These are phyloP conservation scores for Thuidium tamariscinum DNA, from an alignment of 225 moss, liverwort and hornwort genomes.

Conservation along the genomic window DNA sequence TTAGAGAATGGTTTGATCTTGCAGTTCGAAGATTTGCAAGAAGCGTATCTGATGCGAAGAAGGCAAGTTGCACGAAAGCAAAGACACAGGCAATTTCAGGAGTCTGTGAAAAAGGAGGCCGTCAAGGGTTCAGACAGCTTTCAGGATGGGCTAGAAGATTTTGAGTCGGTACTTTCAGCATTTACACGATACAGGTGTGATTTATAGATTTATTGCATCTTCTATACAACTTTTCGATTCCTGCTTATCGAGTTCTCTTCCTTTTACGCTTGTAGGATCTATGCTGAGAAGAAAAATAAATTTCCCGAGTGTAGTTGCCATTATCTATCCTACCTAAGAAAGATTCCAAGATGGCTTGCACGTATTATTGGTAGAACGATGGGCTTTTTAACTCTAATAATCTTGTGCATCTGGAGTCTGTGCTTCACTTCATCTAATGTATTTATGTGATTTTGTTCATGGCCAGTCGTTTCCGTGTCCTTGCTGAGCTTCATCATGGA, in stretches of 20 bases:
- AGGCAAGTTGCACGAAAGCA: constrained; percentile 46
- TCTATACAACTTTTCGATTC: not conserved
- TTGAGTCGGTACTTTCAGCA: constrained; percentile 74
- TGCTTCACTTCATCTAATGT: not conserved
- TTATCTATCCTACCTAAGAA: too few relatives aligned
- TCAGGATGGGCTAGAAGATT: constrained; percentile 70
- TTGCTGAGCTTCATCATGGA: constrained; percentile 87
- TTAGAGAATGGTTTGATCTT: not conserved
- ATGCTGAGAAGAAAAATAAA: not conserved
- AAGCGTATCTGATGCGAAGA: constrained; percentile 73
- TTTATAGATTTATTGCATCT: not conserved
- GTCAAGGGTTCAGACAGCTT: constrained; percentile 12
- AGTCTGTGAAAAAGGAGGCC: constrained; percentile 3
- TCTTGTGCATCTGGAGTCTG: not conserved
- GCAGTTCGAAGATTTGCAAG: constrained; percentile 96
- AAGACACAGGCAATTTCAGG: constrained; percentile 38
- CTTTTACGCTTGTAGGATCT: not conserved
- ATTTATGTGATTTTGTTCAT: not conserved
- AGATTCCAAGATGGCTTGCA: too few relatives aligned
- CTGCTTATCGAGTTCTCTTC: not conserved
- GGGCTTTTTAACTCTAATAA: not conserved
- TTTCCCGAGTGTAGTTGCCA: not conserved
- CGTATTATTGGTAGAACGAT: not conserved
- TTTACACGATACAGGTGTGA: constrained; percentile 57
- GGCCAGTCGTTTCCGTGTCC: constrained; percentile 60